These are phyloP conservation scores for Pestalotiopsis sp. DNA, from an alignment of 2,329 filamentous ascomycete species.

Conservation along the genomic window DNA sequence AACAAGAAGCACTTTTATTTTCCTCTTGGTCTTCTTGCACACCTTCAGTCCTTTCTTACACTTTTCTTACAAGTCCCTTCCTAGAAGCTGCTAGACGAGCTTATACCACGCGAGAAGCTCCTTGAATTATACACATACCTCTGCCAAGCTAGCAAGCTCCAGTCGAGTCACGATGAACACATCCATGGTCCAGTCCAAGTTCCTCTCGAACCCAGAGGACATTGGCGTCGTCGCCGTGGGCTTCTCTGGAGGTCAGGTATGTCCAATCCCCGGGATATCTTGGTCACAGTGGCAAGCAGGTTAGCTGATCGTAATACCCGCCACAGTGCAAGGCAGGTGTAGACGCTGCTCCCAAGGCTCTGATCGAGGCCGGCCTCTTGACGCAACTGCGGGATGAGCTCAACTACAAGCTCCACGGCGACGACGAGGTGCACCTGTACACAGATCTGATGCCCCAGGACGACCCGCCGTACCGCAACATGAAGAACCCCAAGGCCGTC, in stretches of 20 bases:
- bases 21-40: background rate
- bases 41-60: background rate
- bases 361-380: conserved; percentile 87
- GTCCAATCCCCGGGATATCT: conserved; percentile 23
- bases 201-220: conserved; percentile 78
- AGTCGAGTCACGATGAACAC: conserved; percentile 47
- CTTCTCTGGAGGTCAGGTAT: conserved; percentile 94
- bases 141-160: background rate
- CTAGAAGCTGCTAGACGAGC: background rate
- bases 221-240: conserved; percentile 93
- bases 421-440: conserved; percentile 82
- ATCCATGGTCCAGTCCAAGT: conserved; percentile 65
- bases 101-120: background rate
- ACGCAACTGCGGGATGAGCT: conserved; percentile 82
- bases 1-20: conserved; percentile 3
- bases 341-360: conserved; percentile 84
- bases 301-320: conserved; percentile 15
- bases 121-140: background rate
- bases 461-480: conserved; percentile 83
- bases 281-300: conserved; percentile 15
- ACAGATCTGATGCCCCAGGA: conserved; percentile 68
- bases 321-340: conserved; percentile 84
- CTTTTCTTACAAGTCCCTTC: background rate
- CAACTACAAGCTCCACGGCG: conserved; percentile 84
- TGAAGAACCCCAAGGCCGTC: conserved; percentile 91